Conservation (phyloP, 2,329 filamentous ascomycete genomes). For the Hypoxylon sp. region DNA sequence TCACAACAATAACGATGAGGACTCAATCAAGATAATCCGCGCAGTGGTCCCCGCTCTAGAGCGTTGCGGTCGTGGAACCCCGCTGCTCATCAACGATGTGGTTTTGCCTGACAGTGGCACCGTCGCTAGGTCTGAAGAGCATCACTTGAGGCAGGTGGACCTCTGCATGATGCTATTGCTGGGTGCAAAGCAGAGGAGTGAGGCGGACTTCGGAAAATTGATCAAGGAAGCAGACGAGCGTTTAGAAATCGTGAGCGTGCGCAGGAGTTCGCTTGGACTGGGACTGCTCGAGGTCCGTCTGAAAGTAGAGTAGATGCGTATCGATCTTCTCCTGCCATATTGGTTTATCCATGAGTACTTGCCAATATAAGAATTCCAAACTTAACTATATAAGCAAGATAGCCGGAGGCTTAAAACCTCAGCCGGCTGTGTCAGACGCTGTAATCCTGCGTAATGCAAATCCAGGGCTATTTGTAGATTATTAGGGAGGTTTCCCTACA, state of each 20-base stretch:
- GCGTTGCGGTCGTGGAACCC: not conserved
- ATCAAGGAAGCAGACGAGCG: not conserved
- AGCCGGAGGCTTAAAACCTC: not conserved
- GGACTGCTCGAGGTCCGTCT: not conserved
- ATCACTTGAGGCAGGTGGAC: not conserved
- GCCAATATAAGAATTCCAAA: not conserved
- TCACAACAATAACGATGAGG: conserved; percentile 6
- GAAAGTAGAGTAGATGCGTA: not conserved
- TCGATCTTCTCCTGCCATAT: not conserved
- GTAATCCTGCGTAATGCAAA: too few species aligned
- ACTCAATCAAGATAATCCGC: not conserved
- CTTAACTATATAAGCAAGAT: not conserved
- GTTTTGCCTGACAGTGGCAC: not conserved
- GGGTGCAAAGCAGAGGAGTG: not conserved
- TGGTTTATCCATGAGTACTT: not conserved
- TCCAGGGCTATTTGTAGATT: too few species aligned
- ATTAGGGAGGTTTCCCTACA: too few species aligned
- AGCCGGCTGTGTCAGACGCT: too few species aligned
- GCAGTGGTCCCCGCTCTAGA: not conserved
- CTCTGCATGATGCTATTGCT: not conserved
- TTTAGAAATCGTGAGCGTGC: not conserved
- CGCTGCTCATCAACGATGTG: not conserved
- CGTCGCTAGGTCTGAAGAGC: not conserved
- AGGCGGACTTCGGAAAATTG: not conserved
- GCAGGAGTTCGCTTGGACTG: not conserved